These are phyloP conservation scores for Wickerhamiella hasegawae DNA, from an alignment of 805 yeast genomes.

Conservation along the genomic window DNA sequence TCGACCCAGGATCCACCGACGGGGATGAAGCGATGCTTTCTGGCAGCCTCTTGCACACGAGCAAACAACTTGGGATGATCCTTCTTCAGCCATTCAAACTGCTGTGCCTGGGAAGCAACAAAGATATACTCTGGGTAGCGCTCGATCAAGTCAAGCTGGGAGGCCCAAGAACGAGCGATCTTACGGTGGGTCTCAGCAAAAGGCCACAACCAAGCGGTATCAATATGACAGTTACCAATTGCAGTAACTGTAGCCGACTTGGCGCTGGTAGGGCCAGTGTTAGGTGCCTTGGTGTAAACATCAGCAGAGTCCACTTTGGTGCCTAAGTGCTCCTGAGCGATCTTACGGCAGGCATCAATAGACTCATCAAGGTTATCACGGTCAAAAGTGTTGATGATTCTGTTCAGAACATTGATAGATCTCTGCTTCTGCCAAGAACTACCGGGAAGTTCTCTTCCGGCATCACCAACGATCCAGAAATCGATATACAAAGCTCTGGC, in stretches of 20 bases:
- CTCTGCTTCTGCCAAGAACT: slow-evolving; percentile 68
- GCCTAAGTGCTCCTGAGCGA: slow-evolving; percentile 55
- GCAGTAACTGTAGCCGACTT: slow-evolving; percentile 41
- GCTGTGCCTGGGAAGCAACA: slow-evolving; percentile 94
- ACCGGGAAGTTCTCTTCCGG: slow-evolving; percentile 70
- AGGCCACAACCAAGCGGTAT: slow-evolving; percentile 99
- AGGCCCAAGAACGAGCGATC: slow-evolving; percentile 87
- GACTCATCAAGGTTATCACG: slow-evolving; percentile 39
- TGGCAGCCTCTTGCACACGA: slow-evolving; percentile 43
- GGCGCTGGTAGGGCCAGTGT: slow-evolving; percentile 10
- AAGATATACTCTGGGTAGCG: slow-evolving; percentile 84
- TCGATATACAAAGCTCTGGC: slow-evolving; percentile 69
- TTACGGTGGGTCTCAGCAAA: slow-evolving; percentile 90
- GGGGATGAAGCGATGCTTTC: slow-evolving; percentile 65
- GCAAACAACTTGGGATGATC: slow-evolving; percentile 74
- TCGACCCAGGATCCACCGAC: slow-evolving; percentile 98
- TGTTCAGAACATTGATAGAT: slow-evolving; percentile 66
- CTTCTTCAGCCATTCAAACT: slow-evolving; percentile 75
- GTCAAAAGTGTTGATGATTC: slow-evolving; percentile 74
- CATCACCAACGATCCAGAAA: slow-evolving; percentile 79
- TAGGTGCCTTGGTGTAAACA: slow-evolving; percentile 29
- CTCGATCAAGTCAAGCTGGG: slow-evolving; percentile 73
- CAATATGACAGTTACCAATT: slow-evolving; percentile 91
- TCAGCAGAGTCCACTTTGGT: slow-evolving; percentile 41
- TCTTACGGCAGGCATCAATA: slow-evolving; percentile 44